Base-by-base conservation (phyloP, 1,284 basidiomycete species). In the Bondarzewia mesenterica region DNA sequence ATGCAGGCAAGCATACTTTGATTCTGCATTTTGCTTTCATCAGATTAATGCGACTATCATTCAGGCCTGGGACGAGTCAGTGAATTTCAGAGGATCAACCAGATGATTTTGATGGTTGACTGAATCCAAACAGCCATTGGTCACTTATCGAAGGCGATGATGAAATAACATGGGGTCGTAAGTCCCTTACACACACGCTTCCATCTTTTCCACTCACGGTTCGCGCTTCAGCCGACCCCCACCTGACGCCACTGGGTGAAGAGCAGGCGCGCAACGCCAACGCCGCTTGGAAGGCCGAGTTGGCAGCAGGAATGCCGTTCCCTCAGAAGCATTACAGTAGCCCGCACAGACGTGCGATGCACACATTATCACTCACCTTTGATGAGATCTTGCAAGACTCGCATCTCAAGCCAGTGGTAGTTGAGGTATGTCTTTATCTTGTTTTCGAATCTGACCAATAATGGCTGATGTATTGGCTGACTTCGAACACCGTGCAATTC, bases 121-220 rank as follows among this genome's bases (percentile, higher is more conserved):
- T n/a, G 54, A 54, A 18, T 16, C 14, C 39, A 14, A 46, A 21
- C 51, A 81, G 82, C 12, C 64, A 86, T 56, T 93, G 82, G 82
- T 76, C 87, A 0, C 80, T 76, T 57, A 60, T 85, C 18, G 68
- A 84, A 42, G 80, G 80, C 0, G 86, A 94, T 56, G 85, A 71
- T 10, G 75, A 85, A 47, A 67, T 91, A 8, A 72, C 69, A 1
- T 93, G 90, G 89, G 89, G 89, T 27, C 89, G 83, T 82, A 59
- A 58, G 82, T 77, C n/a, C 16, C n/a, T n/a, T n/a, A n/a, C n/a
- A n/a, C n/a, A n/a, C n/a, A n/a, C n/a, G n/a, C n/a, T n/a, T n/a
- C n/a, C n/a, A 23, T 42, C 5, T 44, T 36, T 38, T 42, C 48
- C 52, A 22, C 21, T 27, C 47, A 47, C 42, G 21, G 3, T 44